Evolutionary conservation across 768 basidiomycete genomes (phyloP), one percentile per base, ranked within the genome.

Genomic region (Leccinum obscurum): DNA sequence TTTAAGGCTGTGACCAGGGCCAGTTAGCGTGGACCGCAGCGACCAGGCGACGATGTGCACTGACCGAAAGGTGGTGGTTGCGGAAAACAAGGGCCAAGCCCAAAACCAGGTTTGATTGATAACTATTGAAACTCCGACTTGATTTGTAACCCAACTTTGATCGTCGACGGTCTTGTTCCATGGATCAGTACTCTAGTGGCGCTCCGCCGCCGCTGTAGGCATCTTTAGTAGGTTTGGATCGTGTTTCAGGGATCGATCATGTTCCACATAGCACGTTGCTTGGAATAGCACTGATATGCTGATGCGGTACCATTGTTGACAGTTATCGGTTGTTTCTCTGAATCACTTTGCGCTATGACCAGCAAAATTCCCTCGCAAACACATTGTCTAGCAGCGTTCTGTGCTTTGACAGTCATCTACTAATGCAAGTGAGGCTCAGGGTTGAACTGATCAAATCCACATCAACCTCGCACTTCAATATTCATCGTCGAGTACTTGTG

Each of bases 21-120:
- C 34, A 34, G 63, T 70, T 35, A 71, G 63, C 58, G 24, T 56
- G 26, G 58, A 15, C 55, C 58, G 53, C 50, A 59, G 54, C 58
- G 48, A 58, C 61, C 62, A 49, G 1, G 55, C 55, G 57, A 52
- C 56, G 72, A 56, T 64, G 44, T 20, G 68, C 60, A 72, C 78
- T 74, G 68, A 84, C 84, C 85, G 79, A 81, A 82, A 74, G 85
- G 84, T 85, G 87, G 83, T 83, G 81, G 85, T 77, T 80, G 79
- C 72, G 78, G 81, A 82, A 83, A 81, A 77, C 68, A 61, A 73
- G 70, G 56, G 66, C 64, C 53, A 59, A 8, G 17, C 32, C 50
- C 60, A 39, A 68, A 64, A 59, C 57, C 62, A 62, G 56, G 55
- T 59, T 67, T 58, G 67, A 67, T 64, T 63, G 64, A 70, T 70